These are phyloP conservation scores for Clitopilus hobsonii DNA, from an alignment of 768 basidiomycete species.

Conservation along the genomic window DNA sequence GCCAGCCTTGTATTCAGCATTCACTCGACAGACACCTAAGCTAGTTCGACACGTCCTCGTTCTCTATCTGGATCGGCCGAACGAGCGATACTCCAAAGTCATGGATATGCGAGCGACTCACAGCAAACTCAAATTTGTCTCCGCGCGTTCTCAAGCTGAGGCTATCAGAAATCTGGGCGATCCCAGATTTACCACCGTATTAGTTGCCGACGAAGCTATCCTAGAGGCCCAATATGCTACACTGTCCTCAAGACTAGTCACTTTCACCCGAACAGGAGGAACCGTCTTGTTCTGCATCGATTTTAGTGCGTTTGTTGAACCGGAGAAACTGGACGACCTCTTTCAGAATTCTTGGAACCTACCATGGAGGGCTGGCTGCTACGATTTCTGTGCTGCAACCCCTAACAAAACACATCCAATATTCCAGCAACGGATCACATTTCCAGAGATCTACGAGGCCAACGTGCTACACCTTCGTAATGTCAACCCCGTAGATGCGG, in stretches of 20 bases:
- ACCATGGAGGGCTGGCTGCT: slow-evolving; percentile 32
- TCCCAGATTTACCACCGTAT: slow-evolving; percentile 22
- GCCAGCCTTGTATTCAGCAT: too few relatives aligned
- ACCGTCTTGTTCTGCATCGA: slow-evolving; percentile 28
- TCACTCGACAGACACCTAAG: background rate
- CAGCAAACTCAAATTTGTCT: slow-evolving; percentile 20
- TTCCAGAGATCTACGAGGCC: slow-evolving; percentile 31
- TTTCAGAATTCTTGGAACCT: slow-evolving; percentile 29
- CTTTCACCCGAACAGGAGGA: slow-evolving; percentile 33
- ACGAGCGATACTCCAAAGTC: slow-evolving; percentile 22
- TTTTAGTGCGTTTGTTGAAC: slow-evolving; percentile 24
- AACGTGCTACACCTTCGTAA: slow-evolving; percentile 32
- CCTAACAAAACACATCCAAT: slow-evolving; percentile 25
- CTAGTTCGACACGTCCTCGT: background rate
- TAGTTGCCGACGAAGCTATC: slow-evolving; percentile 33
- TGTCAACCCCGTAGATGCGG: slow-evolving; percentile 21
- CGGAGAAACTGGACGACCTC: slow-evolving; percentile 19
- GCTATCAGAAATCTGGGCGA: slow-evolving; percentile 19
- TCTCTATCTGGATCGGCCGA: slow-evolving; percentile 17
- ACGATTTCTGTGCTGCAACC: slow-evolving; percentile 31
- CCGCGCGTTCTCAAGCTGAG: slow-evolving; percentile 19
- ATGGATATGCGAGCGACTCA: slow-evolving; percentile 13
- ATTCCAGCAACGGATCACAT: slow-evolving; percentile 22
- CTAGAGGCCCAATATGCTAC: slow-evolving; percentile 12
- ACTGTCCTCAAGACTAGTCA: slow-evolving; percentile 26